A percentile compares a stretch with the other conserved stretches of the same genome.
Evolutionary conservation across 139 green algal species (phyloP).

Genomic region (Chlorokybus atmophyticus): DNA sequence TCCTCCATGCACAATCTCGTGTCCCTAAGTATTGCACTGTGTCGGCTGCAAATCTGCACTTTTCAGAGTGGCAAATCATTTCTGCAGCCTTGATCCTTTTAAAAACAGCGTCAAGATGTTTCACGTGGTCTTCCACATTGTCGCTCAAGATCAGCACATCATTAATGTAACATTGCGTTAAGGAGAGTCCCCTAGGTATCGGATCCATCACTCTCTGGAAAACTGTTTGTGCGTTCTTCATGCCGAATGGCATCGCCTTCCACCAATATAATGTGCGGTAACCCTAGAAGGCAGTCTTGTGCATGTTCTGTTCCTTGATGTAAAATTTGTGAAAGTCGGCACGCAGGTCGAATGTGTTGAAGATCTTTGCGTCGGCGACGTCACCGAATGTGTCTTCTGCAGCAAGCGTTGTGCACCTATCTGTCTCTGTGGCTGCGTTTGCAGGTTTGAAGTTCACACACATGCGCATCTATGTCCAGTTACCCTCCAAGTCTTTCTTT

Average conservation of each 20-base stretch:
- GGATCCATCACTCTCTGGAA: conserved; percentile 3
- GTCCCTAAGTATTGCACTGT: background rate
- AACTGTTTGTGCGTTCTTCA: background rate
- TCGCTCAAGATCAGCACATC: conserved; percentile 1
- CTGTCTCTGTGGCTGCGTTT: too few species aligned
- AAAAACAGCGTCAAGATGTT: background rate
- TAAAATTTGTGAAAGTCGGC: background rate
- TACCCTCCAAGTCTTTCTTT: too few species aligned
- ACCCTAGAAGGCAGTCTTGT: background rate
- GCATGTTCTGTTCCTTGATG: background rate
- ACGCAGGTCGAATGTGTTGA: background rate
- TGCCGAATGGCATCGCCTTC: background rate
- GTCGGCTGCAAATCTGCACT: background rate
- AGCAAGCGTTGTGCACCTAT: background rate
- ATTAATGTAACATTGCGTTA: background rate
- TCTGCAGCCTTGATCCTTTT: background rate
- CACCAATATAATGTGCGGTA: background rate
- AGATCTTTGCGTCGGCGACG: background rate
- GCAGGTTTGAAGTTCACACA: too few species aligned
- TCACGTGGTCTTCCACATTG: background rate
- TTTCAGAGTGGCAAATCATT: background rate
- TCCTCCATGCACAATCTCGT: background rate
- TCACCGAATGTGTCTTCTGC: background rate
- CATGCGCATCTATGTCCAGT: too few species aligned
- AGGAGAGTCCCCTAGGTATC: background rate